These are phyloP conservation scores for Vitis amurensis DNA, from an alignment of 164 flowering plant species.

Conservation along the genomic window DNA sequence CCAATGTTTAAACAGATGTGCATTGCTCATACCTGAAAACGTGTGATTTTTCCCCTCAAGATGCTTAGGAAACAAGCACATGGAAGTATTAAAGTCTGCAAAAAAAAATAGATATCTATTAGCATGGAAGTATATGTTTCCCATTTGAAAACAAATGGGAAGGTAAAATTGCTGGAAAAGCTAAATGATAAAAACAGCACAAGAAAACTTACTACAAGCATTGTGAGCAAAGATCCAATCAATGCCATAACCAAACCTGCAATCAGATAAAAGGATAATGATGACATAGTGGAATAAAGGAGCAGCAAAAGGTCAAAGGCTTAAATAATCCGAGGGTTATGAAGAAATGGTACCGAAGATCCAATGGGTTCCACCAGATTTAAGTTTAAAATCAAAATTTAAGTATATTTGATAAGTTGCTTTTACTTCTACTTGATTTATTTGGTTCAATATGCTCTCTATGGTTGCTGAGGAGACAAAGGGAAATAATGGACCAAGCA, in stretches of 20 bases:
- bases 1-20: not conserved
- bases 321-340: not conserved
- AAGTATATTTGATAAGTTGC: not conserved
- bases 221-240: constrained; percentile 89
- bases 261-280: not conserved
- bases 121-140: not conserved
- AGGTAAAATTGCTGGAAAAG: not conserved
- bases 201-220: constrained; percentile 84
- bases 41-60: constrained; percentile 57
- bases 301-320: not conserved
- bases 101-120: not conserved
- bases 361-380: not conserved
- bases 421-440: too few species aligned
- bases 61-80: constrained; percentile 87
- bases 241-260: constrained; percentile 88
- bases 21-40: constrained; percentile 51
- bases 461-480: not conserved
- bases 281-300: too few species aligned
- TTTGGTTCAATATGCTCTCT: not conserved
- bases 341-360: not conserved
- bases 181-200: not conserved
- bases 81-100: constrained; percentile 89
- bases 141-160: too few species aligned
- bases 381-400: too few species aligned
- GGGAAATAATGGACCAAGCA: not conserved